Evolutionary conservation across 2,329 filamentous ascomycete genomes (phyloP).

Genomic region (Sordariomycetes sp.): DNA sequence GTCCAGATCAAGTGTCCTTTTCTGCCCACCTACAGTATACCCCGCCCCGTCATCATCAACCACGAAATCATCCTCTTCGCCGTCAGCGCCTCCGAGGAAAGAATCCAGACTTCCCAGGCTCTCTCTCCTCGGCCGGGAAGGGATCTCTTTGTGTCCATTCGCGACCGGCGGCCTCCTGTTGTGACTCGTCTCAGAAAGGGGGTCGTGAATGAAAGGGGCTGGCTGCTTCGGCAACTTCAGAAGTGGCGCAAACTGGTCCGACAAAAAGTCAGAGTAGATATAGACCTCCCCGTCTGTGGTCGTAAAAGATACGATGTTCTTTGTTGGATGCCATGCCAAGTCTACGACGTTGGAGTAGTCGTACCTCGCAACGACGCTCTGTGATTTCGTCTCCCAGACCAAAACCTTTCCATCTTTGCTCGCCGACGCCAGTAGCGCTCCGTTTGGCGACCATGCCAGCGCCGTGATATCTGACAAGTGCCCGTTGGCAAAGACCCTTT

Average conservation of each 20-base stretch:
- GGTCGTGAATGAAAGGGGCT: slow-evolving; percentile 80
- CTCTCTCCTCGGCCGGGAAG: slow-evolving; percentile 46
- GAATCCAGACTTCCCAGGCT: slow-evolving; percentile 74
- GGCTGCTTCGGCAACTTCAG: slow-evolving; percentile 56
- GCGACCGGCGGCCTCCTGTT: slow-evolving; percentile 48
- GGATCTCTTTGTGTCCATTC: slow-evolving; percentile 41
- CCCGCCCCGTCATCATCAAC: slow-evolving; percentile 93
- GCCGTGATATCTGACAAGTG: slow-evolving; percentile 82
- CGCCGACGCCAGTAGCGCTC: slow-evolving; percentile 70
- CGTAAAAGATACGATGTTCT: slow-evolving; percentile 85
- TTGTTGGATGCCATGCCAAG: slow-evolving; percentile 80
- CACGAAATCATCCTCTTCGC: slow-evolving; percentile 70
- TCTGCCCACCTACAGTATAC: slow-evolving; percentile 56
- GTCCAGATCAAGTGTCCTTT: slow-evolving; percentile 40
- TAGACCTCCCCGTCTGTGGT: slow-evolving; percentile 89
- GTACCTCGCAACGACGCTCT: slow-evolving; percentile 68
- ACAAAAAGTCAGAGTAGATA: slow-evolving; percentile 67
- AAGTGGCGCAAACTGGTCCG: slow-evolving; percentile 45
- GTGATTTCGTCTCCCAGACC: slow-evolving; percentile 85
- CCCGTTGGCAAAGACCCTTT: slow-evolving; percentile 67
- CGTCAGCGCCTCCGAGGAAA: slow-evolving; percentile 55
- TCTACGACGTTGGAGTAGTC: slow-evolving; percentile 80
- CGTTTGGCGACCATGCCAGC: slow-evolving; percentile 89
- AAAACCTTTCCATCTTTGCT: slow-evolving; percentile 60
- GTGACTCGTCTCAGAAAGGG: slow-evolving; percentile 58